Base-by-base conservation (phyloP, 2,329 filamentous ascomycete genomes). In the Penicillium sp. region DNA sequence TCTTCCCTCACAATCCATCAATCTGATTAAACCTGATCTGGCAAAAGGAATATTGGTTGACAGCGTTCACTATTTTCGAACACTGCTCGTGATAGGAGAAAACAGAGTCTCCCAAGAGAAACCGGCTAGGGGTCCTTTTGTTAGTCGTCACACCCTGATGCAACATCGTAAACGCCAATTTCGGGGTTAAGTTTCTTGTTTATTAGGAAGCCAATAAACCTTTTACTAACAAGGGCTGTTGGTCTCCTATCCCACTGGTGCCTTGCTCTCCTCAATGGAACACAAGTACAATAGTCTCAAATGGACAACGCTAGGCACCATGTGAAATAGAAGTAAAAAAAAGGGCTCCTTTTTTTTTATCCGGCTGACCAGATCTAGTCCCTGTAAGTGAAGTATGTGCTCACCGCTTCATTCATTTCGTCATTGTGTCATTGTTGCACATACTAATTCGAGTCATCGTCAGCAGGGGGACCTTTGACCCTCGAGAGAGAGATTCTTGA, bases 381-480 rank as follows among this genome's bases (percentile, higher is more conserved):
- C 49, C 48, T 44, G 44, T 45, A 49, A 46, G 23, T 50, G 12
- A 29, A 29, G 42, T 39, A 52, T 44, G 25, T 12, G 15, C 34
- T 51, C 55, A 62, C 59, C 57, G 55, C 62, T 60, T 59, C 58
- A 23, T 56, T 46, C 27, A 35, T 54, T 38, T 58, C 31, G 54
- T 60, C 60, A 62, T 59, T 46, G 60, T 65, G 57, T 60, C 59
- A 62, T 60, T 46, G 62, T 65, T 62, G 63, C 60, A 65, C 63
- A 63, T 58, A 51, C 52, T 50, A 49, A 63, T 55, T 55, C 46
- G 45, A 57, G 59, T 60, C 45, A 49, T 60, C 42, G 60, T 63
- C 63, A 65, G 63, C 61, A 63, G 60, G 53, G 52, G 50, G 38
- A 37, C 39, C n/a, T 56, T 50, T 50, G 52, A 45, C 50, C 25